Evolutionary conservation across 257 asterid species (phyloP).

Genomic region (Solanum dulcamara): DNA sequence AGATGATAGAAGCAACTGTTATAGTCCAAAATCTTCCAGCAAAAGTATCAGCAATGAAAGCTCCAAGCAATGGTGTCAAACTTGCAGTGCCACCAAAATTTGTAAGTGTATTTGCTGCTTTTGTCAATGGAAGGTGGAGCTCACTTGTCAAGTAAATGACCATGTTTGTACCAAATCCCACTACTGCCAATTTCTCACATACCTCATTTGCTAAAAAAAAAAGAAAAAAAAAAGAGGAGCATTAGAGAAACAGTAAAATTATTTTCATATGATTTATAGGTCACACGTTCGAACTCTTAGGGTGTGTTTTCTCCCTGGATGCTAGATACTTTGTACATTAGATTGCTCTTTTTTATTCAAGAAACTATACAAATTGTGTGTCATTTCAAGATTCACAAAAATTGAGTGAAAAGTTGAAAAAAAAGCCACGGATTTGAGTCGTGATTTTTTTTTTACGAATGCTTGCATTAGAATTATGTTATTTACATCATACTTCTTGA

Average conservation of each 20-base stretch:
- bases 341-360: background rate
- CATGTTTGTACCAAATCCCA: conserved; percentile 73
- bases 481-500: background rate
- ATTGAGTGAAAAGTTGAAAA: background rate
- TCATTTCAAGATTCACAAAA: background rate
- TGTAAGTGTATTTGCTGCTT: conserved; percentile 83
- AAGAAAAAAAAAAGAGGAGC: background rate
- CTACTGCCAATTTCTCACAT: conserved; percentile 84
- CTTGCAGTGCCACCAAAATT: conserved; percentile 79
- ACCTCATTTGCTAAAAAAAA: conserved; percentile 62
- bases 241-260: background rate
- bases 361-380: background rate
- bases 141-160: conserved; percentile 58
- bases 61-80: conserved; percentile 73
- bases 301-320: background rate
- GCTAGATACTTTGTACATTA: background rate
- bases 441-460: background rate
- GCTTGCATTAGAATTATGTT: background rate
- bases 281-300: background rate
- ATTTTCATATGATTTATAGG: background rate
- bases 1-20: conserved; percentile 57
- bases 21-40: conserved; percentile 90
- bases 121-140: conserved; percentile 60
- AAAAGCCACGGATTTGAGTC: background rate
- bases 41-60: conserved; percentile 65